phyloP scores from a whole-genome alignment of 1,284 basidiomycete species.

The Malassezia psittaci region DNA sequence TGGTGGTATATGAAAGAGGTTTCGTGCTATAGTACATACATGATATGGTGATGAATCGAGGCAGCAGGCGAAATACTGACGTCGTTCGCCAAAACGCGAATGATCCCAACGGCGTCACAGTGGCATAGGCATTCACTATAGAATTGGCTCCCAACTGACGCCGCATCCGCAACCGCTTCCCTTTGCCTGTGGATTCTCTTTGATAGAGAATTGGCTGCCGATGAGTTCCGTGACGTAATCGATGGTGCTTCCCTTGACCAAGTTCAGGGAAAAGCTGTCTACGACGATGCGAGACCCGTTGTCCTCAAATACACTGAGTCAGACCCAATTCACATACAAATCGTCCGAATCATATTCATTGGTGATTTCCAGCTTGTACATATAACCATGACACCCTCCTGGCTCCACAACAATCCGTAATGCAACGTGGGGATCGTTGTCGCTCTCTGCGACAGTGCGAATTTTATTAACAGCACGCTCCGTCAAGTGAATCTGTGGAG shows the following conservation, averaged over 20 bases:
- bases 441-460: conserved; percentile 48
- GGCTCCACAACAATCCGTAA: conserved; percentile 71
- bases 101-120: not conserved
- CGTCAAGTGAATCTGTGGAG: conserved; percentile 31
- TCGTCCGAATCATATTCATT: conserved; percentile 54
- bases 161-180: conserved; percentile 79
- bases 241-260: conserved; percentile 71
- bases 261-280: conserved; percentile 66
- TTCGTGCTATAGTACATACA: no score
- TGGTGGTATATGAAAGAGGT: no score
- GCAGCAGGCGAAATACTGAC: not conserved
- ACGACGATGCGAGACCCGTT: conserved; percentile 54
- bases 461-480: conserved; percentile 37
- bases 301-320: conserved; percentile 55
- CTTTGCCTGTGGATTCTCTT: conserved; percentile 72
- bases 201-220: conserved; percentile 68
- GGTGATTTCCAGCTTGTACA: conserved; percentile 75
- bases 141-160: conserved; percentile 68
- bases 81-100: no score
- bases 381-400: conserved; percentile 84
- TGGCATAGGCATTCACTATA: not conserved
- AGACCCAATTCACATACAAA: conserved; percentile 56
- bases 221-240: conserved; percentile 86
- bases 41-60: not conserved
- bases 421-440: conserved; percentile 57